Evolutionary conservation across 306 rosid genomes (phyloP).

Genomic region (Casuarina glauca): DNA sequence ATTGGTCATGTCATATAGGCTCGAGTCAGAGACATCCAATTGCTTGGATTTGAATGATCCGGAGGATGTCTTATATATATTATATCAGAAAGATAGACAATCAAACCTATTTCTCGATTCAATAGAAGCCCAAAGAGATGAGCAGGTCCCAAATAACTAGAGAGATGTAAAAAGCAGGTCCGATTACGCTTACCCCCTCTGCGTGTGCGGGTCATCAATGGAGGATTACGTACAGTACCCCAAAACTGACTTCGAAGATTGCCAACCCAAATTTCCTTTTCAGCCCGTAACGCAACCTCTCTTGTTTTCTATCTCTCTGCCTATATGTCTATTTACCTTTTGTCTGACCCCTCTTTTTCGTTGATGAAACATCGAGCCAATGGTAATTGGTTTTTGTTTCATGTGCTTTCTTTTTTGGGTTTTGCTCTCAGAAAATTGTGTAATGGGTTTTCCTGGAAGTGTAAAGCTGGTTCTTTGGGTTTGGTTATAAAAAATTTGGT

Average conservation of each 20-base stretch:
- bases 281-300: neutral
- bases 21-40: neutral
- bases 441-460: no score
- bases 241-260: slow-evolving; percentile 11
- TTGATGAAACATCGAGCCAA: no score
- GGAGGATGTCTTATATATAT: no score
- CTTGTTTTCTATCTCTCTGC: neutral
- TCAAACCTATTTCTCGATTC: neutral
- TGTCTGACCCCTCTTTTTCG: neutral
- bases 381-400: no score
- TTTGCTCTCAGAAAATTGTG: no score
- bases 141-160: neutral
- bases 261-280: neutral
- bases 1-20: neutral
- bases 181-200: no score
- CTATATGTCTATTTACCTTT: neutral
- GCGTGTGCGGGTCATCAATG: neutral
- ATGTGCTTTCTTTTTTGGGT: no score
- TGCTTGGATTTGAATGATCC: neutral
- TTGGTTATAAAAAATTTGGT: no score
- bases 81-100: neutral
- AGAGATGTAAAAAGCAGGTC: neutral
- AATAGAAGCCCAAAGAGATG: neutral
- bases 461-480: no score
- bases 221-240: slow-evolving; percentile 20